Evolutionary conservation across 164 flowering plant species (phyloP).

Genomic region (Annona cherimola): DNA sequence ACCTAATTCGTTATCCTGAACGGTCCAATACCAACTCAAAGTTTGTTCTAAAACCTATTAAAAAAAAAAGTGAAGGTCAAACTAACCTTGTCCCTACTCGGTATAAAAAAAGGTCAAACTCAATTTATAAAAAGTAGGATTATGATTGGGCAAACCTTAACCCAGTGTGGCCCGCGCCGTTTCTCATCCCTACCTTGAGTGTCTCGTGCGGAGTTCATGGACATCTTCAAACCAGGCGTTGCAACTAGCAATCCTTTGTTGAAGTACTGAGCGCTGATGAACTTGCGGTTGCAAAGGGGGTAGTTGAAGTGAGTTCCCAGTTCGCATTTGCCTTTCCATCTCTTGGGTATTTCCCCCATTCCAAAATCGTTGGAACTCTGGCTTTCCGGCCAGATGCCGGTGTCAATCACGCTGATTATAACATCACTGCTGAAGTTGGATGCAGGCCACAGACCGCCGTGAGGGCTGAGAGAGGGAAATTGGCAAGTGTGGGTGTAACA

Average conservation of each 20-base stretch:
- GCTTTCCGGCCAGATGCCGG: slow-evolving; percentile 11
- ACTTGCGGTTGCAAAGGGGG: slow-evolving; percentile 14
- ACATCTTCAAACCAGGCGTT: slow-evolving; percentile 28
- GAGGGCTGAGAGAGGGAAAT: slow-evolving; percentile 38
- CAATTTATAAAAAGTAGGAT: no score
- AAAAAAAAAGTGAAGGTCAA: no score
- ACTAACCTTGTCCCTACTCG: no score
- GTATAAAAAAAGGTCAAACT: no score
- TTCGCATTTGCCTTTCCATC: slow-evolving; percentile 12
- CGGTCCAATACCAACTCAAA: no score
- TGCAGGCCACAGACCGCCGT: slow-evolving; percentile 47
- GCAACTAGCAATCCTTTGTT: slow-evolving; percentile 24
- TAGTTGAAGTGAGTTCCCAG: slow-evolving; percentile 11
- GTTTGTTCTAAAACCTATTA: no score
- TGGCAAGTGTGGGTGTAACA: slow-evolving; percentile 46
- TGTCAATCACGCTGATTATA: slow-evolving; percentile 11
- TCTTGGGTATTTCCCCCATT: background rate
- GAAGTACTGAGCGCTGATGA: slow-evolving; percentile 19
- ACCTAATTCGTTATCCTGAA: no score
- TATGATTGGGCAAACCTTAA: no score
- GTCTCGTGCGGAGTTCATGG: slow-evolving; percentile 52
- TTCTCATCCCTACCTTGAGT: no score
- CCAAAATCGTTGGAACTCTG: slow-evolving; percentile 1
- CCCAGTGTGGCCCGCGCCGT: no score
- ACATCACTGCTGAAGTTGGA: slow-evolving; percentile 47